phyloP scores from a whole-genome alignment of 257 asterid genomes.

The Solanum bulbocastanum region DNA sequence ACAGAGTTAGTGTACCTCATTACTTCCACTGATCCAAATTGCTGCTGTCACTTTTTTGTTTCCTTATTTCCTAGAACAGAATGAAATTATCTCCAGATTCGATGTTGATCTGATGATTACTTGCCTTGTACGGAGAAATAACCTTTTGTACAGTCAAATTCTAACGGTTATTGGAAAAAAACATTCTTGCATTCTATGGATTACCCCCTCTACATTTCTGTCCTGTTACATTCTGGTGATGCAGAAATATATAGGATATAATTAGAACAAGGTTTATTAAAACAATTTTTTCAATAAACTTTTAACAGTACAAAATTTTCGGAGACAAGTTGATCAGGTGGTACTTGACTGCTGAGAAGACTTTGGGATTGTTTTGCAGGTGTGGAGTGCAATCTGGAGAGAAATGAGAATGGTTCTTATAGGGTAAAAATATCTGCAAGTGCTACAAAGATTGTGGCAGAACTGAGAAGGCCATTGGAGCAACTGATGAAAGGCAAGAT shows the following conservation, averaged over 20 bases:
- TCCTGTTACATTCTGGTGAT: not conserved
- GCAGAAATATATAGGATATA: not conserved
- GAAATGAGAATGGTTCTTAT: conserved; percentile 49
- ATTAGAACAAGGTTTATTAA: not conserved
- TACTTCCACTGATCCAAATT: not conserved
- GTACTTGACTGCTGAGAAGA: not conserved
- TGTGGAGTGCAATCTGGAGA: conserved; percentile 53
- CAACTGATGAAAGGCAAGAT: conserved; percentile 62
- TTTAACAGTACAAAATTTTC: not conserved
- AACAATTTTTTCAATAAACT: not conserved
- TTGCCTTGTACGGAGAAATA: not conserved
- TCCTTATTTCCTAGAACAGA: not conserved
- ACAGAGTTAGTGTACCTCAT: not conserved
- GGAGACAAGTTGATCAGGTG: not conserved
- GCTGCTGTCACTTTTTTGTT: not conserved
- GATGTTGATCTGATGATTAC: not conserved
- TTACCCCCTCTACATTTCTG: not conserved
- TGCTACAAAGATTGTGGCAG: conserved; percentile 71
- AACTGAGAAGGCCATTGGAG: conserved; percentile 61
- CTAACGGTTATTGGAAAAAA: not conserved
- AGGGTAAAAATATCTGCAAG: conserved; percentile 71
- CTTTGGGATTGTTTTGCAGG: conserved; percentile 36
- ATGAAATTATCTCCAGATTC: not conserved
- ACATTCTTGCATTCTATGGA: not conserved
- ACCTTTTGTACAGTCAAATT: not conserved